phyloP scores from a whole-genome alignment of 345 rosid species.

The Boechera stricta region DNA sequence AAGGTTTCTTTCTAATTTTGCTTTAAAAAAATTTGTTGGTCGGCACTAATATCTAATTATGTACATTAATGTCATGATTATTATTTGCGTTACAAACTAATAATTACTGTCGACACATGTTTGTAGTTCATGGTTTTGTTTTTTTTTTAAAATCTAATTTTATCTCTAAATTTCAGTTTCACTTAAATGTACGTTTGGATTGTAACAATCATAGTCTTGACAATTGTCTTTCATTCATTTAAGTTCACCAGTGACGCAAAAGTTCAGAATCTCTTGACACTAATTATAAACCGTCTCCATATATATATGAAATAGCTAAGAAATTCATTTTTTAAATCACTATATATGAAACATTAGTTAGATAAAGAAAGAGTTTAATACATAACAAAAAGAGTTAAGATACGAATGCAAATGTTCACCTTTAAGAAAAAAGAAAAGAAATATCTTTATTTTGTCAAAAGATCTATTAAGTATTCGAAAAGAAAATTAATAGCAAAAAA shows the following conservation, averaged over 20 bases:
- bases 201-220: neutral
- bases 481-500: too few relatives aligned
- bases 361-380: neutral
- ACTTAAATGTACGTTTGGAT: conserved; percentile 14
- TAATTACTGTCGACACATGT: conserved; percentile 19
- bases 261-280: neutral
- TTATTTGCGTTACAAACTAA: conserved; percentile 28
- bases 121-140: neutral
- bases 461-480: too few relatives aligned
- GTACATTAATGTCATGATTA: neutral
- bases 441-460: neutral
- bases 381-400: neutral
- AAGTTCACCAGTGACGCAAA: neutral
- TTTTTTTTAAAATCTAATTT: neutral
- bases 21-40: neutral
- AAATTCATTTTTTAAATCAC: neutral
- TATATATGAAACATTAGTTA: neutral
- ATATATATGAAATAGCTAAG: neutral
- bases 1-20: neutral
- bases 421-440: neutral
- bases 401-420: neutral
- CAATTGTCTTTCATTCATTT: conserved; percentile 27
- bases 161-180: neutral
- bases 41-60: neutral
- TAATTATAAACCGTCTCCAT: neutral